Conservation (phyloP, 768 basidiomycete species). For the Lenzites betulinus region DNA sequence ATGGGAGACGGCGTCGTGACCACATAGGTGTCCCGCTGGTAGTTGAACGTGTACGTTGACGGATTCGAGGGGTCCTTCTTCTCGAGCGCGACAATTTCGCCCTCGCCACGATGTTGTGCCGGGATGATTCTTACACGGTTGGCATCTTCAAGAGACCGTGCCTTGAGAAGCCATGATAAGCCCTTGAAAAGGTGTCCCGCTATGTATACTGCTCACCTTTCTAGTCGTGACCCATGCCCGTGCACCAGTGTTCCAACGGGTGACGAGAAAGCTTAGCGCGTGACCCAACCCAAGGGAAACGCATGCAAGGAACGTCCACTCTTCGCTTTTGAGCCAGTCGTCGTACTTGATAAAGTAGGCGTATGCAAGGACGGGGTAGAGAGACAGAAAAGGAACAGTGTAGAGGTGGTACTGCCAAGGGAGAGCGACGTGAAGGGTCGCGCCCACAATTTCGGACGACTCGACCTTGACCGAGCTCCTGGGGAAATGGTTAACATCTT, state of each 20-base stretch:
- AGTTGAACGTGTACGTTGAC: constrained; percentile 81
- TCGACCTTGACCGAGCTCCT: constrained; percentile 38
- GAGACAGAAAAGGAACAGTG: constrained; percentile 71
- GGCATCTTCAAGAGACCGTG: constrained; percentile 66
- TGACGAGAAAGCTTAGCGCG: constrained; percentile 89
- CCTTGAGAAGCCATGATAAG: constrained; percentile 38
- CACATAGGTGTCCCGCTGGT: constrained; percentile 93
- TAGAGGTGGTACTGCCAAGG: constrained; percentile 59
- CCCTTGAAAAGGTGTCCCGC: neutral
- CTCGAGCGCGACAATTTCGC: constrained; percentile 80
- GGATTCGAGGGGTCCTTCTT: constrained; percentile 62
- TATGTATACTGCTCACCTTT: constrained; percentile 48
- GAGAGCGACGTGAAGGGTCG: constrained; percentile 37
- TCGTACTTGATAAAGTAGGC: constrained; percentile 93
- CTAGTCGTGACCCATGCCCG: constrained; percentile 79
- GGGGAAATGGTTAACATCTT: neutral
- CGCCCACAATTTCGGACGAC: constrained; percentile 38
- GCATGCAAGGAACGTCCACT: constrained; percentile 96
- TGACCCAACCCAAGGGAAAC: constrained; percentile 84
- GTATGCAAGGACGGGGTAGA: constrained; percentile 85
- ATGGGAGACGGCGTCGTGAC: constrained; percentile 56
- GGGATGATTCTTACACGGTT: constrained; percentile 83
- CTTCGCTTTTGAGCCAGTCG: constrained; percentile 87
- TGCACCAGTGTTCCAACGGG: constrained; percentile 84
- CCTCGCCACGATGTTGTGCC: constrained; percentile 78